phyloP scores from a whole-genome alignment of 345 rosid species.

The Lumnitzera littorea region DNA sequence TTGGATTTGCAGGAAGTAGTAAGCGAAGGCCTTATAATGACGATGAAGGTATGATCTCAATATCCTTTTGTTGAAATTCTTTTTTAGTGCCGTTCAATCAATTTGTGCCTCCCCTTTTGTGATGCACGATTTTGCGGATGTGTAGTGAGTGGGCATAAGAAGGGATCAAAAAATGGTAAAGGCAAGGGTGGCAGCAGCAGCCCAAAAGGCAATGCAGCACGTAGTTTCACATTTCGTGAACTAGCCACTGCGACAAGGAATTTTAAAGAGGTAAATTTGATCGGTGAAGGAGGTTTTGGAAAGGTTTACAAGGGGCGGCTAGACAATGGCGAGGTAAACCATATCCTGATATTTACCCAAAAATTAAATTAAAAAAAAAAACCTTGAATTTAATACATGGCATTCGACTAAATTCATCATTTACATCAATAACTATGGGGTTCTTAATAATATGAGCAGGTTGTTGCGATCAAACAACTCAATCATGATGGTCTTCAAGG shows the following conservation, averaged over 20 bases:
- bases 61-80: background rate
- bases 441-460: constrained; percentile 30
- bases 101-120: background rate
- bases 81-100: background rate
- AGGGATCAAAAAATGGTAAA: constrained; percentile 17
- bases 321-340: constrained; percentile 66
- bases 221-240: constrained; percentile 79
- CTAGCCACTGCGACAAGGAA: constrained; percentile 68
- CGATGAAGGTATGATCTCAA: constrained; percentile 16
- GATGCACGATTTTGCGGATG: background rate
- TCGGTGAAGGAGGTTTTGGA: constrained; percentile 98
- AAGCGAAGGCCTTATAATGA: constrained; percentile 19
- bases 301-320: constrained; percentile 84
- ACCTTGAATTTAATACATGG: no score
- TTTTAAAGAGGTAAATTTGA: constrained; percentile 65
- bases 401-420: no score
- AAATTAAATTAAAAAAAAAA: no score
- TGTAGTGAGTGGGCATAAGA: constrained; percentile 11
- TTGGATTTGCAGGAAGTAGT: constrained; percentile 19
- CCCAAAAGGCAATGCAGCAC: constrained; percentile 39
- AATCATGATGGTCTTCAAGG: constrained; percentile 93
- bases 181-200: constrained; percentile 11
- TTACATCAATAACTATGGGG: no score
- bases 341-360: background rate
- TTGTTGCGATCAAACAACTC: constrained; percentile 87